These are phyloP conservation scores for Zygotorulaspora danielsina DNA, from an alignment of 805 yeast genomes.

Conservation along the genomic window DNA sequence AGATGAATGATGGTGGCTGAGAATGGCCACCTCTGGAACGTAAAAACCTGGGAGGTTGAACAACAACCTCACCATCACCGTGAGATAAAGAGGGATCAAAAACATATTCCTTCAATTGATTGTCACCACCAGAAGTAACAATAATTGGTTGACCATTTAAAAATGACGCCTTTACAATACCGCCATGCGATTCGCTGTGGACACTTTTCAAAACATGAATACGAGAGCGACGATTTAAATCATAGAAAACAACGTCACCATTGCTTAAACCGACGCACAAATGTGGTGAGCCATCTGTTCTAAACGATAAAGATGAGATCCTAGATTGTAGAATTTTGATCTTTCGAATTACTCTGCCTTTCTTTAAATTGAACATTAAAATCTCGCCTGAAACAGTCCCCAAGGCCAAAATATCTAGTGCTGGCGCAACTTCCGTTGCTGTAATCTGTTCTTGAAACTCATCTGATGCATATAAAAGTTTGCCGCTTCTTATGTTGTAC, in stretches of 20 bases:
- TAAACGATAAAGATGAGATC: conserved; percentile 64
- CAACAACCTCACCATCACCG: conserved; percentile 45
- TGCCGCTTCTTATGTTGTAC: conserved; percentile 74
- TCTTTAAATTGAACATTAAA: conserved; percentile 60
- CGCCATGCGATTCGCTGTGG: conserved; percentile 71
- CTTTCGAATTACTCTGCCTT: conserved; percentile 54
- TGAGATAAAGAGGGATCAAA: conserved; percentile 86
- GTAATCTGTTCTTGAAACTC: conserved; percentile 58
- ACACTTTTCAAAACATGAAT: conserved; percentile 71
- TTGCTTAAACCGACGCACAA: conserved; percentile 69
- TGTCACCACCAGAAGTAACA: conserved; percentile 88
- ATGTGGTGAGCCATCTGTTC: conserved; percentile 88
- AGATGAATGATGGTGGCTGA: conserved; percentile 73
- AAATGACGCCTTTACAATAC: conserved; percentile 68
- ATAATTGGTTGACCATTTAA: conserved; percentile 89
- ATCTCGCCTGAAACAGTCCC: conserved; percentile 71
- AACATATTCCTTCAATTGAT: conserved; percentile 80
- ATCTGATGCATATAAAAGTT: conserved; percentile 54
- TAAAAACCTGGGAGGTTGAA: conserved; percentile 84
- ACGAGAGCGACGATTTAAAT: conserved; percentile 64
- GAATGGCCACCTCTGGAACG: conserved; percentile 98
- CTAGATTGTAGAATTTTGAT: conserved; percentile 41
- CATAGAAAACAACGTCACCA: conserved; percentile 86
- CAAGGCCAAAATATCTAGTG: conserved; percentile 72
- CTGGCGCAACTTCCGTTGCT: conserved; percentile 79